These are phyloP conservation scores for Bacidia rubella DNA, from an alignment of 495 filamentous ascomycete species.

Conservation along the genomic window DNA sequence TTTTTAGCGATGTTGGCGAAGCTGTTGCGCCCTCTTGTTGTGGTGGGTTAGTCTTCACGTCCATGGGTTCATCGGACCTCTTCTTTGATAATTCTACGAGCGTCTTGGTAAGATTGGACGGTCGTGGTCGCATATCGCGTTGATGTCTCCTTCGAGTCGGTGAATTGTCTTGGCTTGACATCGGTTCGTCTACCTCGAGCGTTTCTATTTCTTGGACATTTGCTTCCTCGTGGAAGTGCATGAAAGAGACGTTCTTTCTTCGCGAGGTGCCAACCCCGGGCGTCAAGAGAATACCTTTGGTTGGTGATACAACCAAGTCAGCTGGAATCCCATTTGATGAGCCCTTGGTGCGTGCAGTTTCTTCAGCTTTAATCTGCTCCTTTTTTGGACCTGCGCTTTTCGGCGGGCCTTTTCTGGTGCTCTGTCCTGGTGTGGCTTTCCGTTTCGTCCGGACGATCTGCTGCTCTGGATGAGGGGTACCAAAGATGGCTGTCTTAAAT, in stretches of 20 bases:
- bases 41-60: constrained; percentile 7
- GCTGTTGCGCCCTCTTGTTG: background rate
- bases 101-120: constrained; percentile 18
- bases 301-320: constrained; percentile 41
- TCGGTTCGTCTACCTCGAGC: constrained; percentile 20
- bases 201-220: constrained; percentile 15
- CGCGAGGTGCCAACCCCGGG: constrained; percentile 67
- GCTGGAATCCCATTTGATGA: background rate
- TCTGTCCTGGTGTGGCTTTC: background rate
- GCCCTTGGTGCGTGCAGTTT: background rate
- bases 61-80: background rate
- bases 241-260: constrained; percentile 84
- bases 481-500: constrained; percentile 82
- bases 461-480: constrained; percentile 42
- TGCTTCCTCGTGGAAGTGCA: constrained; percentile 29
- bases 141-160: constrained; percentile 16
- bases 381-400: background rate
- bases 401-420: background rate
- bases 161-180: constrained; percentile 24
- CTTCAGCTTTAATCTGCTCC: background rate
- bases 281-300: constrained; percentile 76
- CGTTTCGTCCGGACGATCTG: background rate
- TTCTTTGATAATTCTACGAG: constrained; percentile 16
- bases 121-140: constrained; percentile 19
- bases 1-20: background rate